Evolutionary conservation across 1,139 yeast species (phyloP).

Genomic region (Dujonia santamariae): DNA sequence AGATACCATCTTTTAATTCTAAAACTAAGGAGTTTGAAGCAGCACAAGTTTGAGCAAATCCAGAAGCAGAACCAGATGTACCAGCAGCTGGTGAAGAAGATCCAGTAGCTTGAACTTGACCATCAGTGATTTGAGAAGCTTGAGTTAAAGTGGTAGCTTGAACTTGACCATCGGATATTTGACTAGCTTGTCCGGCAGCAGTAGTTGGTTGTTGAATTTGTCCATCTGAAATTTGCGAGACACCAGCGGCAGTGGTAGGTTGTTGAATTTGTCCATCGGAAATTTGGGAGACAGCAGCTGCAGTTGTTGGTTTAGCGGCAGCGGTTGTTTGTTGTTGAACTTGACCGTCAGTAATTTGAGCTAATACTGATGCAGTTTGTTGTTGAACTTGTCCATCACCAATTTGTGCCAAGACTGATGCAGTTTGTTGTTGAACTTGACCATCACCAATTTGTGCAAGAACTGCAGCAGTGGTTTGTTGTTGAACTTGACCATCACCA

Average conservation of each 20-base stretch:
- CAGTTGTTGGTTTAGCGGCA: constrained; percentile 26
- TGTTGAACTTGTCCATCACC: constrained; percentile 27
- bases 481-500: constrained; percentile 42
- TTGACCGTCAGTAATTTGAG: constrained; percentile 44
- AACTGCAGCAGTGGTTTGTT: constrained; percentile 17
- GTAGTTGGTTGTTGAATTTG: constrained; percentile 39
- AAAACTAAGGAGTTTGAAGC: constrained; percentile 26
- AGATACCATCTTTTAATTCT: constrained; percentile 24
- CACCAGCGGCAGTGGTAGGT: constrained; percentile 22
- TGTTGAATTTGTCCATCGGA: constrained; percentile 45
- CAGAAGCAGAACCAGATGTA: constrained; percentile 5
- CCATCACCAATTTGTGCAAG: constrained; percentile 38
- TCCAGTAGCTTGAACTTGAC: constrained; percentile 24
- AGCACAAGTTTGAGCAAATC: constrained; percentile 22
- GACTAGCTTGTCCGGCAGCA: constrained; percentile 15
- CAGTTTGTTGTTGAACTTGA: constrained; percentile 32
- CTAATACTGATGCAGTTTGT: constrained; percentile 27
- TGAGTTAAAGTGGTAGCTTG: constrained; percentile 13
- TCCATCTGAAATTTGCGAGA: constrained; percentile 40
- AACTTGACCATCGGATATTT: constrained; percentile 31
- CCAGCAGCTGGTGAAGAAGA: constrained; percentile 1
- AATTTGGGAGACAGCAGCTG: constrained; percentile 23
- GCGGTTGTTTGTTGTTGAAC: constrained; percentile 31
- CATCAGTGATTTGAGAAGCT: constrained; percentile 25
- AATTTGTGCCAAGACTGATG: constrained; percentile 25